Base-by-base conservation (phyloP, 2,329 filamentous ascomycete genomes). In the Colletotrichum coccodes region DNA sequence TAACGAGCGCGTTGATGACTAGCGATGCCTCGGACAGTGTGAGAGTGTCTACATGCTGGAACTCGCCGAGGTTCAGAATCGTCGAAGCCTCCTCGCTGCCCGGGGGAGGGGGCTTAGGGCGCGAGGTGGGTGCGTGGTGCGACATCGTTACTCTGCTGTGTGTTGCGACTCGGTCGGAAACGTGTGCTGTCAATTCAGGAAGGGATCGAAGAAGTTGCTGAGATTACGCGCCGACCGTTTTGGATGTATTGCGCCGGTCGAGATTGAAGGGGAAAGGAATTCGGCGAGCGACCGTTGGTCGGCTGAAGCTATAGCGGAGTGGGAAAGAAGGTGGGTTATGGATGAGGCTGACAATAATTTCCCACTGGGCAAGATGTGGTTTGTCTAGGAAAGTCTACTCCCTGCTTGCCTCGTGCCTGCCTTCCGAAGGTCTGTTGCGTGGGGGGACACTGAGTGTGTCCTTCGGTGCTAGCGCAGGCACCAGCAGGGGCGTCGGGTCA, bases 1-100 rank as follows among this genome's bases (percentile, higher is more conserved):
- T 87, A 72, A 96, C 89, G 57, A 98, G 91, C 71, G 94, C 94
- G 77, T 95, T 95, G 76, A 99, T 94, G 77, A 99, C 92, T 58
- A 97, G 89, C 74, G 94, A 90, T 2, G 96, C 95, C 83, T 98
- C 96, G 38, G 94, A 97, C 60, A 98, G 89, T 52, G 95, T 97
- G 71, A 99, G 86, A 6, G 95, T 95, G 78, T 96, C 94, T 73
- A 97, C 94, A 76, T 95, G 87, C 75, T 97, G 90, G 82, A 98
- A 98, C 79, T 98, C 95, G 82, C 96, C 96, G 12, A 99, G 92
- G 79, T 92, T 93, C 72, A 98, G 90, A 63, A 90, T 90, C 8
- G 89, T 85, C 57, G 92, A 90, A 28, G 95, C 95, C 83, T 98
- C 94, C 81, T 98, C 95, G 79, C 97, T 95, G 78, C 92, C 92